phyloP scores from a whole-genome alignment of 2,329 filamentous ascomycete genomes.

The Tolypocladium paradoxum region DNA sequence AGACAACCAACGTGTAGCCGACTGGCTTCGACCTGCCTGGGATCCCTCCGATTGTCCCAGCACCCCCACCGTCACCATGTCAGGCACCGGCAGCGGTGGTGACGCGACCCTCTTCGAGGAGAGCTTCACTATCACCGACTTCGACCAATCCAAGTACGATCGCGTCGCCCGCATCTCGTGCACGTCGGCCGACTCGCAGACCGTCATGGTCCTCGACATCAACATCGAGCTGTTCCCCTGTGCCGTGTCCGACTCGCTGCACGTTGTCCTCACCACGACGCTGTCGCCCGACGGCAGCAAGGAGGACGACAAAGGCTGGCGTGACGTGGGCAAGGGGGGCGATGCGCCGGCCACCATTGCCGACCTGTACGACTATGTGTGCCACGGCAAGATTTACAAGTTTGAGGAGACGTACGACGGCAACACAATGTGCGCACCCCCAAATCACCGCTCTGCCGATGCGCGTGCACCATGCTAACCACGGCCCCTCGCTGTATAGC shows the following conservation, averaged over 20 bases:
- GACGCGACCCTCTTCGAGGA: conserved; percentile 94
- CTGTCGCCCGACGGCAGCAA: conserved; percentile 78
- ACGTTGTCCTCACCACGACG: conserved; percentile 74
- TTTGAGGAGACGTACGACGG: conserved; percentile 72
- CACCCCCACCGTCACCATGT: conserved; percentile 5
- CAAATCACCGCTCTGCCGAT: neutral
- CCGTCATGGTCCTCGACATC: conserved; percentile 77
- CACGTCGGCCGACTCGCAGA: conserved; percentile 63
- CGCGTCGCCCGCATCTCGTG: conserved; percentile 79
- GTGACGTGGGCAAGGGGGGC: conserved; percentile 51
- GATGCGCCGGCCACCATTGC: conserved; percentile 51
- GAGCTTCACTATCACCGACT: conserved; percentile 68
- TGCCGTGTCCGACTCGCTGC: conserved; percentile 61
- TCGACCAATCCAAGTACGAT: conserved; percentile 87
- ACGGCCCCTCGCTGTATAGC: conserved; percentile 32
- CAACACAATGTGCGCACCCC: conserved; percentile 59
- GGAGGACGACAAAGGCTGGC: conserved; percentile 70
- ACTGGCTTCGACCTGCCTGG: neutral
- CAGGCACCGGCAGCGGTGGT: conserved; percentile 44
- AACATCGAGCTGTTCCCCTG: conserved; percentile 88
- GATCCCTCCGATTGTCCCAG: neutral
- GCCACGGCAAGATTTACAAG: conserved; percentile 79
- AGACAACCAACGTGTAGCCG: neutral
- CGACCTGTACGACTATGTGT: conserved; percentile 80
- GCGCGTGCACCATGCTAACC: neutral